Evolutionary conservation across 345 rosid genomes (phyloP), one percentile per base, ranked within the genome.

Genomic region (Euphorbia lathyris): DNA sequence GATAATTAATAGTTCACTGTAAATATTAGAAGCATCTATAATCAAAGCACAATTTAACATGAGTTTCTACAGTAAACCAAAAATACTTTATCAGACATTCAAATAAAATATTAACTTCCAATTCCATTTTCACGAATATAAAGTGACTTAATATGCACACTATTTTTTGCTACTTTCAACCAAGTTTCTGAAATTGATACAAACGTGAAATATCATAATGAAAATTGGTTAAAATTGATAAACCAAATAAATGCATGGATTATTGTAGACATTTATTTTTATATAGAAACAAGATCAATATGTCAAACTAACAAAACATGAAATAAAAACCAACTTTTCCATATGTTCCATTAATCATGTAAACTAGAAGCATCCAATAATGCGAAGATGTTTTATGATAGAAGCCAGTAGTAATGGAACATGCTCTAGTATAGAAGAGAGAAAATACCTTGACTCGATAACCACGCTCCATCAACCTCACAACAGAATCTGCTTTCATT

Each of bases 371-470:
- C 64, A 61, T 38, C 26, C 34, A 34, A 30, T 48, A 34, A 40
- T 22, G 32, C 20, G 66, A 42, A 69, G 43, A 56, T 61, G 22
- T n/a, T 51, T 27, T 3, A 40, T 1, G 9, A 40, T 9, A 40
- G 43, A 48, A 48, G 19, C 19, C 1, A 27, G 4, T 0, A 69
- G 12, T 63, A 43, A 53, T 51, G 66, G 45, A 25, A 47, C 47
- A 57, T 43, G 5, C 27, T 25, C 42, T 36, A 16, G 45, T 40
- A 45, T 23, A 47, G 58, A 47, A 52, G 36, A 27, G 58, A 52
- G 34, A 32, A 68, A 26, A 43, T 85, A 93, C 98, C 98, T 89
- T 93, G 72, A 93, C 97, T 48, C 94, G 86, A 63, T 93, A 93
- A 58, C 98, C 97, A 48, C 82, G 84, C 70, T 93, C 91, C 84